Evolutionary conservation across 2,329 filamentous ascomycete species (phyloP), one percentile per base, ranked within the genome.

Genomic region (Dothideomycetidae sp.): DNA sequence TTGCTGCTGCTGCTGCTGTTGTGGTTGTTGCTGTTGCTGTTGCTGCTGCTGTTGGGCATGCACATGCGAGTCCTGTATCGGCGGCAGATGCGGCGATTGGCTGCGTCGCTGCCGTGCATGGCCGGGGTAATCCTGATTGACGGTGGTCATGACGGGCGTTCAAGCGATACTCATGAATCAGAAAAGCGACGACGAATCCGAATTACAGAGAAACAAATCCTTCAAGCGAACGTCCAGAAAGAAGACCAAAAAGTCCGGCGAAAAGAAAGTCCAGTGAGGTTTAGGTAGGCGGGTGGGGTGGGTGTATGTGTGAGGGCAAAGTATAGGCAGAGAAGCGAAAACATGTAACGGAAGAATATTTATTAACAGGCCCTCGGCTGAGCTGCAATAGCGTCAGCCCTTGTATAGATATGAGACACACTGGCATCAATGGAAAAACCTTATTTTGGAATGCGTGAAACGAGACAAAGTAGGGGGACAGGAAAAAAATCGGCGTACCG

Each of bases 41-140:
- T n/a, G n/a, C n/a, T n/a, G 40, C 10, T 39, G 35, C 31, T 31
- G 19, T 12, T 34, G 30, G 23, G 23, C 21, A 26, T n/a, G n/a
- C 7, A n/a, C n/a, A 26, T 26, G 21, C n/a, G 21, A 26, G 21
- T 34, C 38, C n/a, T 31, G 28, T 17, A 42, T 30, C 10, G 42
- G 40, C 5, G 39, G 42, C 11, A 44, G 18, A 17, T 38, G 36
- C 16, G 36, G 36, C 28, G 36, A 38, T 15, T 38, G 36, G 33
- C 36, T 38, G 21, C 36, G 30, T 17, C 36, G 16, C 29, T 16
- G 10, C 14, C 30, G 29, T 4, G 12, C 14, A 12, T 38, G 36
- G 17, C 17, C 28, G 12, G 36, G 16, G 33, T 38, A 32, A 16
- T 38, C 36, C 36, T 38, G 36, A 33, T 38, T 38, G 18, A 38